Base-by-base conservation (phyloP, 2,329 filamentous ascomycete species). In the Penicillium hordei region DNA sequence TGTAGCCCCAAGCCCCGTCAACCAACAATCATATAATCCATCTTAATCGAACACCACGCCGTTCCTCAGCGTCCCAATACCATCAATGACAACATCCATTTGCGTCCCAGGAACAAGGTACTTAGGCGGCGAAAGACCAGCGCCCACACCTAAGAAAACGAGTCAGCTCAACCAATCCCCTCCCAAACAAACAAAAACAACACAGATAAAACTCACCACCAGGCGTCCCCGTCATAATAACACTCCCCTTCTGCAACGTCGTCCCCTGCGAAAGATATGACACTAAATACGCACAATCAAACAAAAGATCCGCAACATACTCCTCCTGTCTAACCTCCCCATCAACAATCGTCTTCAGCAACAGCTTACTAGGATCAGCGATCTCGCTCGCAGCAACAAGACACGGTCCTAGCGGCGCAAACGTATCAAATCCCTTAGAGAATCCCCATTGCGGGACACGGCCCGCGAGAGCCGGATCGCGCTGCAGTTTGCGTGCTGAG, bases 371-470 rank as follows among this genome's bases (percentile, higher is more conserved):
- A 0, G 81, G 81, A 51, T 82, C 78, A 0, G 70, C 65, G 0
- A 85, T 66, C 0, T 82, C 55, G 1, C 68, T 68, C 0, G 72
- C 68, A 1, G 72, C 70, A 0, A 85, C 79, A 0, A 86, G 68
- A 38, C 72, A 73, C 0, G 83, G 83, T 0, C 83, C 83, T 0
- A 86, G 55, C 0, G 83, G 84, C 0, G 81, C 80, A 60, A 76
- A 85, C 0, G 77, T 82, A 60, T 86, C 82, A 53, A 86, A 86
- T 0, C 82, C 80, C 62, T 86, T 85, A 17, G 75, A 78, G 60
- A 84, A 86, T 0, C 79, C 77, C 80, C 81, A 85, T 65, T 86
- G 83, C 0, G 82, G 83, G 0, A 85, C 79, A 0, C 71, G 75
- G 0, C 82, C 82, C 0, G 82, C 82, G 2, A 78, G 71, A 0